Percentiles rank a stretch among this genome's conserved stretches.
Evolutionary conservation across 257 asterid species (phyloP).

Genomic region (Asclepias syriaca): DNA sequence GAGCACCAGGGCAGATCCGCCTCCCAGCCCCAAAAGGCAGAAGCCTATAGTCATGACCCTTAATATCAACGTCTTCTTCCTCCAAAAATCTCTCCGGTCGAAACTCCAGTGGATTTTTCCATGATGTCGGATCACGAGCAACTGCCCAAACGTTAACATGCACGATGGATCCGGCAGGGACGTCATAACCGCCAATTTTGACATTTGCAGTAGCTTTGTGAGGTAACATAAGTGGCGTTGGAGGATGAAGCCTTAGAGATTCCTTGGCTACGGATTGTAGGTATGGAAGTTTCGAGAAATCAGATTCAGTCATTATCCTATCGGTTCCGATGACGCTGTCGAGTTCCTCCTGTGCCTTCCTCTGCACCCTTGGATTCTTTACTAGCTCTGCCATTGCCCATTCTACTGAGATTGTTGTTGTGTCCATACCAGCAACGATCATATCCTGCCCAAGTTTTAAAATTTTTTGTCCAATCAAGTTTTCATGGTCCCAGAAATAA

Average conservation of each 20-base stretch:
- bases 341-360: constrained; percentile 70
- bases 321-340: constrained; percentile 53
- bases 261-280: constrained; percentile 60
- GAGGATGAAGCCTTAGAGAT: constrained; percentile 75
- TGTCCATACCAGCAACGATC: constrained; percentile 91
- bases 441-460: constrained; percentile 45
- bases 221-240: constrained; percentile 79
- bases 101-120: constrained; percentile 64
- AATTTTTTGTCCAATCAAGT: too few relatives aligned
- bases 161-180: constrained; percentile 68
- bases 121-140: constrained; percentile 59
- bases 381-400: constrained; percentile 87
- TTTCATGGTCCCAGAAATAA: too few relatives aligned
- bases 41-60: constrained; percentile 67
- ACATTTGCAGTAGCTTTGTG: constrained; percentile 58
- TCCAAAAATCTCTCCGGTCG: constrained; percentile 72
- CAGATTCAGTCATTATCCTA: constrained; percentile 55
- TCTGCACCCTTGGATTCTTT: constrained; percentile 70
- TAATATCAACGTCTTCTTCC: constrained; percentile 80
- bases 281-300: constrained; percentile 60
- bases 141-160: constrained; percentile 81
- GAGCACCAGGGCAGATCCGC: constrained; percentile 76
- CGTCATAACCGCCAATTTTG: constrained; percentile 67
- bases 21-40: constrained; percentile 89
- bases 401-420: constrained; percentile 68